Evolutionary conservation across 371 early-diverging fungal genomes (phyloP).

Genomic region (Mucor saturninus): DNA sequence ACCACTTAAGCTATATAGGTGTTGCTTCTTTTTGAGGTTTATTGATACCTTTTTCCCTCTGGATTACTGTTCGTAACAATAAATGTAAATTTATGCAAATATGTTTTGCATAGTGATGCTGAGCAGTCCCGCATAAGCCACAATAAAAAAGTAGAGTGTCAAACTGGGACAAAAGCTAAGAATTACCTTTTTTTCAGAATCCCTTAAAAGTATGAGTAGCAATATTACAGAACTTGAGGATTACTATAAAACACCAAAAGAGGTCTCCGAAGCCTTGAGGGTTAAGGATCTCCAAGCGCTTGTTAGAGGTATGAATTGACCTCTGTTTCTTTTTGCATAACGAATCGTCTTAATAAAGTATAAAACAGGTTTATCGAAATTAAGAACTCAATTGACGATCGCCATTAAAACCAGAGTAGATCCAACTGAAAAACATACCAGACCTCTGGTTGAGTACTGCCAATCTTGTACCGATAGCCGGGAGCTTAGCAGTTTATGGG

Average conservation of each 20-base stretch:
- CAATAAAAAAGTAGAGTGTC: too few relatives aligned
- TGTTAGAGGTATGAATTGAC: constrained; percentile 19
- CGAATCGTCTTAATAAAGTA: too few relatives aligned
- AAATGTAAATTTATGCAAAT: constrained; percentile 5
- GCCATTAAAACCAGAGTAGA: constrained; percentile 45
- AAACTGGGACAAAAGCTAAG: too few relatives aligned
- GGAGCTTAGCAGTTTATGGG: constrained; percentile 49
- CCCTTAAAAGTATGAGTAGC: constrained; percentile 3
- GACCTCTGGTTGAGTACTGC: constrained; percentile 52
- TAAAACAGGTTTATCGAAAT: constrained; percentile 25
- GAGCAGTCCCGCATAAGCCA: too few relatives aligned
- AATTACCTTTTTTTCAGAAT: too few relatives aligned
- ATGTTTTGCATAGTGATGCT: not conserved
- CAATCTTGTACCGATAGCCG: constrained; percentile 44
- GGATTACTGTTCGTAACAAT: constrained; percentile 2
- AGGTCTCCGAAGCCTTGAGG: constrained; percentile 31
- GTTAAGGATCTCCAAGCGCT: constrained; percentile 33
- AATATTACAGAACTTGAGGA: constrained; percentile 26
- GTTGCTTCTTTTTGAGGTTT: too few relatives aligned
- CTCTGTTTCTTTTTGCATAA: not conserved
- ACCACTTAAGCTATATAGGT: too few relatives aligned
- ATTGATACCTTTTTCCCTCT: too few relatives aligned
- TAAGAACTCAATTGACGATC: constrained; percentile 37
- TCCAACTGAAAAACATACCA: constrained; percentile 46
- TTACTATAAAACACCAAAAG: constrained; percentile 35